phyloP scores from a whole-genome alignment of 2,329 filamentous ascomycete genomes.

The Conoideocrella luteorostrata region DNA sequence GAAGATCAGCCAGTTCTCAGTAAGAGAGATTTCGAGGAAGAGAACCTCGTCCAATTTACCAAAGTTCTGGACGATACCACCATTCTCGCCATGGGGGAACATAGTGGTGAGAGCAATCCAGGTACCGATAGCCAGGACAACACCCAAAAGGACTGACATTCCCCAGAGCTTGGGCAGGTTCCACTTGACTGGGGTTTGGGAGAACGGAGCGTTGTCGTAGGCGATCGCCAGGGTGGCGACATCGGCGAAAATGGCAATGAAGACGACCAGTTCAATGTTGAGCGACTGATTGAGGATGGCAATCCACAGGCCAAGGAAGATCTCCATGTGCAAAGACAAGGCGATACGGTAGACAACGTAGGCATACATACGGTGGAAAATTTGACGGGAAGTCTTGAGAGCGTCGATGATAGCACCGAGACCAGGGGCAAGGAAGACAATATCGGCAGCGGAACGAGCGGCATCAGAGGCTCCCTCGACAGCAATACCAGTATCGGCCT shows the following conservation, averaged over 20 bases:
- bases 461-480: slow-evolving; percentile 89
- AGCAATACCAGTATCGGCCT: slow-evolving; percentile 93
- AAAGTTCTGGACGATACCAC: slow-evolving; percentile 85
- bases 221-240: slow-evolving; percentile 88
- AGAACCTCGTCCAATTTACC: slow-evolving; percentile 75
- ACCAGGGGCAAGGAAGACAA: slow-evolving; percentile 87
- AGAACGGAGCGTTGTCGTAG: slow-evolving; percentile 88
- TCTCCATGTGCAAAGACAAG: slow-evolving; percentile 82
- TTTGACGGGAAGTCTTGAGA: slow-evolving; percentile 86
- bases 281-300: slow-evolving; percentile 78
- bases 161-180: slow-evolving; percentile 92
- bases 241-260: slow-evolving; percentile 92
- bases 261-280: slow-evolving; percentile 82
- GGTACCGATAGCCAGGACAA: slow-evolving; percentile 74
- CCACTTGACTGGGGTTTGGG: slow-evolving; percentile 85
- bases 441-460: slow-evolving; percentile 84
- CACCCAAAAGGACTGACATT: slow-evolving; percentile 77
- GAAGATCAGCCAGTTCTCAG: slow-evolving; percentile 95
- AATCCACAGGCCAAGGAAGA: slow-evolving; percentile 89
- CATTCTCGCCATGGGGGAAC: slow-evolving; percentile 59
- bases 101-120: slow-evolving; percentile 89
- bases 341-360: slow-evolving; percentile 96
- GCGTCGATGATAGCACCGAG: slow-evolving; percentile 89
- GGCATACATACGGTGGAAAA: slow-evolving; percentile 95
- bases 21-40: slow-evolving; percentile 85